Percentiles rank a stretch among this genome's conserved stretches.
phyloP scores from a whole-genome alignment of 2,329 filamentous ascomycete genomes.

The Fusarium poae region DNA sequence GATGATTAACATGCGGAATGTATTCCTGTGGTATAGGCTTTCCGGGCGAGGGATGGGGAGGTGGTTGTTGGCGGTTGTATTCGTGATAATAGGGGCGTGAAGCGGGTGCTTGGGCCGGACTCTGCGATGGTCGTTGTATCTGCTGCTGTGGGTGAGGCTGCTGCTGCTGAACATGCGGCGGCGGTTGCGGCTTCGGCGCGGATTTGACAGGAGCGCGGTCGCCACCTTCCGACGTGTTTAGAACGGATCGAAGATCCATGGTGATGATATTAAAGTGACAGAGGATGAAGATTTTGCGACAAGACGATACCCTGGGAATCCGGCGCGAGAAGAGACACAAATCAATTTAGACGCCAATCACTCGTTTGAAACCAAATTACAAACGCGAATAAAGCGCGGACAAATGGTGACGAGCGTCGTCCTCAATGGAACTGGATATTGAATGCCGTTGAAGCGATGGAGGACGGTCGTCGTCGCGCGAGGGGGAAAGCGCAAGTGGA shows the following conservation, averaged over 20 bases:
- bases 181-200: slow-evolving; percentile 52
- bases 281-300: slow-evolving; percentile 32
- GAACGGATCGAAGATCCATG: slow-evolving; percentile 68
- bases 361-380: slow-evolving; percentile 35
- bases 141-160: slow-evolving; percentile 54
- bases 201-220: slow-evolving; percentile 55
- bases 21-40: slow-evolving; percentile 63
- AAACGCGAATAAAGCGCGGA: slow-evolving; percentile 42
- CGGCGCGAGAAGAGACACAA: slow-evolving; percentile 39
- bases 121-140: slow-evolving; percentile 58
- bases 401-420: background rate
- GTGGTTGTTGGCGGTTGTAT: slow-evolving; percentile 58
- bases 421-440: slow-evolving; percentile 19
- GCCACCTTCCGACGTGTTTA: slow-evolving; percentile 66
- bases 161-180: slow-evolving; percentile 52
- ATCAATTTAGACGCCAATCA: slow-evolving; percentile 40
- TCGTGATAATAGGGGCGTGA: slow-evolving; percentile 63
- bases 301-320: slow-evolving; percentile 32
- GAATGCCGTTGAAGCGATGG: slow-evolving; percentile 27
- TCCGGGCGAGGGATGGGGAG: slow-evolving; percentile 64
- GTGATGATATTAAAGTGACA: slow-evolving; percentile 7
- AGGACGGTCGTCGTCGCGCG: slow-evolving; percentile 45
- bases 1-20: slow-evolving; percentile 50
- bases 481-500: slow-evolving; percentile 48
- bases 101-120: slow-evolving; percentile 50